Evolutionary conservation across 2,329 filamentous ascomycete genomes (phyloP).

Genomic region (Pezicula neosporulosa): DNA sequence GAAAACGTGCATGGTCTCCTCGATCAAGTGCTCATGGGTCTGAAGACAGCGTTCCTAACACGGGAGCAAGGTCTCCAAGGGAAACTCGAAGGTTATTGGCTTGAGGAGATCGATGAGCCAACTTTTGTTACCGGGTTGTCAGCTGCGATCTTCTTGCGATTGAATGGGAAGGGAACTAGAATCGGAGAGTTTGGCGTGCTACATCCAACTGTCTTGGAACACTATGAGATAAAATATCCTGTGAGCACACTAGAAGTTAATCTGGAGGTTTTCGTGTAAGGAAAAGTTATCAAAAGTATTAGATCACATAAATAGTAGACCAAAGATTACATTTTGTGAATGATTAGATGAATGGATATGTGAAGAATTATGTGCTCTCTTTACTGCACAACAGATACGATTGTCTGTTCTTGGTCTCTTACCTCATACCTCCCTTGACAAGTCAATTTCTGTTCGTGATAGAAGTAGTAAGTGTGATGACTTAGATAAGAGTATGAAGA

Average conservation of each 20-base stretch:
- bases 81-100: slow-evolving; percentile 80
- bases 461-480: no score
- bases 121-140: slow-evolving; percentile 92
- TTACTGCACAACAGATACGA: no score
- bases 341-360: background rate
- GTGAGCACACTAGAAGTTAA: slow-evolving; percentile 95
- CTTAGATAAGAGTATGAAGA: no score
- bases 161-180: slow-evolving; percentile 68
- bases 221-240: slow-evolving; percentile 89
- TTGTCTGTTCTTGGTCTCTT: no score
- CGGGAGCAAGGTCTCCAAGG: slow-evolving; percentile 63
- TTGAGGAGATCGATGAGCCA: slow-evolving; percentile 84
- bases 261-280: slow-evolving; percentile 83
- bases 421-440: no score
- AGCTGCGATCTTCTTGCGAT: slow-evolving; percentile 75
- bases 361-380: no score
- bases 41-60: slow-evolving; percentile 76
- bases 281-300: background rate
- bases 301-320: background rate
- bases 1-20: slow-evolving; percentile 93
- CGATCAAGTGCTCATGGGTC: slow-evolving; percentile 89
- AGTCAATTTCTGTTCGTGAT: no score
- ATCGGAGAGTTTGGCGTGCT: slow-evolving; percentile 93
- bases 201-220: slow-evolving; percentile 88
- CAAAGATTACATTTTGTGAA: no score